Conservation (phyloP, 345 rosid species). For the Eucalyptus curtisii region DNA sequence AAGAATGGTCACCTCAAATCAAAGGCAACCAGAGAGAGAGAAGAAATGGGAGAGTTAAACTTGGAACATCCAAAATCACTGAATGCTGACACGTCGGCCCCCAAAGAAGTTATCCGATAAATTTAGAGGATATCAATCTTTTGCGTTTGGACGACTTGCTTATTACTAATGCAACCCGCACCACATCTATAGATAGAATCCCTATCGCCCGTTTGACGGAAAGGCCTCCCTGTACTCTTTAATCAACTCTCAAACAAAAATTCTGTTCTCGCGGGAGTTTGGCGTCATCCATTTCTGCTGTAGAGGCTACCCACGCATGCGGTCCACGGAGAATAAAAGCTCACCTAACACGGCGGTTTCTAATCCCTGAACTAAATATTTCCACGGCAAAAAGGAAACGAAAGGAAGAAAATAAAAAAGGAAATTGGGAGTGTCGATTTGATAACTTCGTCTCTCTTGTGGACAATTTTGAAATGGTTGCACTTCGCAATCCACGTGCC, state of each 20-base stretch:
- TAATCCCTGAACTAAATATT: background rate
- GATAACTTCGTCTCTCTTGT: background rate
- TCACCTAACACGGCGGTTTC: background rate
- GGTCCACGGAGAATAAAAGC: background rate
- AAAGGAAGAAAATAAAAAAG: background rate
- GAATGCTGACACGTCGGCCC: background rate
- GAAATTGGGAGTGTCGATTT: background rate
- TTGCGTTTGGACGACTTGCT: background rate
- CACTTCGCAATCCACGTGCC: background rate
- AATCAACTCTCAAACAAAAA: background rate
- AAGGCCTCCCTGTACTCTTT: background rate
- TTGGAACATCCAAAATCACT: background rate
- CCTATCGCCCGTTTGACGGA: background rate
- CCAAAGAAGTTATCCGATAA: background rate
- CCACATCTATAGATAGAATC: background rate
- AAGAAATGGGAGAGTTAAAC: background rate
- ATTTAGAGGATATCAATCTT: background rate
- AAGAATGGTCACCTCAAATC: background rate
- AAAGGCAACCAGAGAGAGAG: background rate
- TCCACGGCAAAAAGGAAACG: background rate
- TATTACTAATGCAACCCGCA: background rate
- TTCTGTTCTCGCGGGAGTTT: background rate
- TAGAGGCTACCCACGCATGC: background rate
- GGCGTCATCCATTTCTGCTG: background rate
- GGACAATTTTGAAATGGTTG: background rate